These are phyloP conservation scores for Odontarrhena argentea DNA, from an alignment of 345 rosid species.

Conservation along the genomic window DNA sequence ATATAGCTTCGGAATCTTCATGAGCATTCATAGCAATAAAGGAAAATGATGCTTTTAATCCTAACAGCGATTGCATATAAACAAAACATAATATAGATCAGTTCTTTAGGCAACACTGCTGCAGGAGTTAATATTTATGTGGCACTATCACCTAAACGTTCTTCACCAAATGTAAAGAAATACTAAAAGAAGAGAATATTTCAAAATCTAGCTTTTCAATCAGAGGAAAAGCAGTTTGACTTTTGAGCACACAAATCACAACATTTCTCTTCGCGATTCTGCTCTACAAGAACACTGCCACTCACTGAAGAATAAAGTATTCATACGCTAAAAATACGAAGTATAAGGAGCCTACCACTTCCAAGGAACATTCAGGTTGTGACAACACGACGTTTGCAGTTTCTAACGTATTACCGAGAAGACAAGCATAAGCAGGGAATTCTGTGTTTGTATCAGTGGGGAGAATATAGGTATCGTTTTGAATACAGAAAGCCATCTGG, in stretches of 20 bases:
- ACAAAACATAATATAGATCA: not conserved
- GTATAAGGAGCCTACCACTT: slow-evolving; percentile 58
- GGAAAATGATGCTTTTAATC: not conserved
- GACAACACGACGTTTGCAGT: slow-evolving; percentile 75
- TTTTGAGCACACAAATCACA: not conserved
- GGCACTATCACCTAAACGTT: not conserved
- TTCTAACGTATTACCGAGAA: slow-evolving; percentile 88
- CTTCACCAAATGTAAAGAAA: not conserved
- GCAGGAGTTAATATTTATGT: not conserved
- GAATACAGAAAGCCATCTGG: slow-evolving; percentile 72
- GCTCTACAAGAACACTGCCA: slow-evolving; percentile 6
- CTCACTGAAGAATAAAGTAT: not conserved
- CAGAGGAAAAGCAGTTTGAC: slow-evolving; percentile 6
- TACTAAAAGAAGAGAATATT: not conserved
- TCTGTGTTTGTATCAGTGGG: slow-evolving; percentile 62
- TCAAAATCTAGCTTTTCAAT: slow-evolving; percentile 3
- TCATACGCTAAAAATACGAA: not conserved
- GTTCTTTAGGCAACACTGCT: not conserved
- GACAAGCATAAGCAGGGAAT: slow-evolving; percentile 83
- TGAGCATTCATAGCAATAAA: not conserved
- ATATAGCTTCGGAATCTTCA: not conserved
- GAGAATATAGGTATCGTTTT: slow-evolving; percentile 59
- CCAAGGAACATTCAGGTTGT: slow-evolving; percentile 78
- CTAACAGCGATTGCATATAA: not conserved
- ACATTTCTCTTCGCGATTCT: not conserved